Evolutionary conservation across 2,329 filamentous ascomycete genomes (phyloP).

Genomic region (Lasiodiplodia hormozganensis): DNA sequence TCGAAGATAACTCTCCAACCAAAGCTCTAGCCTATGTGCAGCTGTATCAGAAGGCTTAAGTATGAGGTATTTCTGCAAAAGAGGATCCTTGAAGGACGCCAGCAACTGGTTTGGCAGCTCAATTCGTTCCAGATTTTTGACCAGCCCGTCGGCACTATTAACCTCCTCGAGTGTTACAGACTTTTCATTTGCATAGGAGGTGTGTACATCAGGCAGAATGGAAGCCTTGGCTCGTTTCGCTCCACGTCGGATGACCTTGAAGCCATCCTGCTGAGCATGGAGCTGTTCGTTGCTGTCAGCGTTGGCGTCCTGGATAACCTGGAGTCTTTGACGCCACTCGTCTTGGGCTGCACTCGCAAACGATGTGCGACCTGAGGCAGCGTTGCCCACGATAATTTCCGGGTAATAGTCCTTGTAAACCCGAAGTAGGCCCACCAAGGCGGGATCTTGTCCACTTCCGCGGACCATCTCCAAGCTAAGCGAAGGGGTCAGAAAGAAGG

Average conservation of each 20-base stretch:
- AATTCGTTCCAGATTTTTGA: conserved; percentile 76
- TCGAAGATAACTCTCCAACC: conserved; percentile 34
- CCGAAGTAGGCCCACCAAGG: conserved; percentile 74
- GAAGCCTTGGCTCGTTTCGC: conserved; percentile 58
- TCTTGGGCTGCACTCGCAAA: conserved; percentile 67
- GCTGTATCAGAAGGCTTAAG: conserved; percentile 49
- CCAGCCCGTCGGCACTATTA: conserved; percentile 72
- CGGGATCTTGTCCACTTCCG: conserved; percentile 68
- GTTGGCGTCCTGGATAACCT: conserved; percentile 68
- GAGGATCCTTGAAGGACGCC: conserved; percentile 75
- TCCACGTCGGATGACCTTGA: conserved; percentile 66
- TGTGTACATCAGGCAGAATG: conserved; percentile 71
- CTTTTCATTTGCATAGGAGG: conserved; percentile 64
- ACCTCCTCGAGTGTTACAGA: conserved; percentile 74
- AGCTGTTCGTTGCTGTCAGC: conserved; percentile 49
- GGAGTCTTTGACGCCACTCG: conserved; percentile 74
- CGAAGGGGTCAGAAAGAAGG: conserved; percentile 7
- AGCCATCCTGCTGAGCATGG: conserved; percentile 58
- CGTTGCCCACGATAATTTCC: conserved; percentile 80
- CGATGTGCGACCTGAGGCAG: conserved; percentile 53
- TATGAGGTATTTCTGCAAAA: conserved; percentile 77
- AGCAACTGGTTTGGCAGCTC: conserved; percentile 84
- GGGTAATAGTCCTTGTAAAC: conserved; percentile 94
- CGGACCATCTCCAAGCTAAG: conserved; percentile 56
- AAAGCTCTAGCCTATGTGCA: conserved; percentile 43